These are phyloP conservation scores for Colletotrichum trifolii DNA, from an alignment of 2,329 filamentous ascomycete genomes.

Conservation along the genomic window DNA sequence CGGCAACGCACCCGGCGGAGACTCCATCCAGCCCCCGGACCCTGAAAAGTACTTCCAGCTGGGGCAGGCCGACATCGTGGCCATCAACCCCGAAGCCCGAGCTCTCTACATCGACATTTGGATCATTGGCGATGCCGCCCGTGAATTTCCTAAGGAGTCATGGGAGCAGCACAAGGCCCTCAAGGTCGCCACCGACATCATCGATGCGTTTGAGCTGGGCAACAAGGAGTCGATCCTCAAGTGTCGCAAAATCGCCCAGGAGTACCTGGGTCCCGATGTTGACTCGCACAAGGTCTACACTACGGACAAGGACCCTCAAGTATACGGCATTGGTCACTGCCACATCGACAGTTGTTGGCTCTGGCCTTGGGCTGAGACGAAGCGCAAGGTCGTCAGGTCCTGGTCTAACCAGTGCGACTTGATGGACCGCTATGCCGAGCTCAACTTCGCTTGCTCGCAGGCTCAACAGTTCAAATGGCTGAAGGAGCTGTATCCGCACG, in stretches of 20 bases:
- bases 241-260: slow-evolving; percentile 83
- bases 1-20: slow-evolving; percentile 86
- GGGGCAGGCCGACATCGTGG: slow-evolving; percentile 83
- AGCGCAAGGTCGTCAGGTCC: slow-evolving; percentile 92
- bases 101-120: slow-evolving; percentile 92
- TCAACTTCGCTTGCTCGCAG: slow-evolving; percentile 91
- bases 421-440: slow-evolving; percentile 94
- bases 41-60: slow-evolving; percentile 86
- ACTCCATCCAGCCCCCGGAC: slow-evolving; percentile 87
- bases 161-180: slow-evolving; percentile 91
- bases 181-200: slow-evolving; percentile 85
- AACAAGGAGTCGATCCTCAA: slow-evolving; percentile 81
- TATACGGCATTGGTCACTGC: slow-evolving; percentile 93
- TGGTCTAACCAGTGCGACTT: slow-evolving; percentile 98
- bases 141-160: slow-evolving; percentile 88
- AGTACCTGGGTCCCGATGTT: slow-evolving; percentile 84
- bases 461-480: slow-evolving; percentile 99
- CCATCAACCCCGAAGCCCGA: slow-evolving; percentile 86
- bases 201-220: slow-evolving; percentile 87
- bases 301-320: slow-evolving; percentile 76
- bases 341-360: slow-evolving; percentile 99
- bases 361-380: slow-evolving; percentile 98
- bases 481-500: slow-evolving; percentile 86
- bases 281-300: slow-evolving; percentile 89
- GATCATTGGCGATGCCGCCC: slow-evolving; percentile 92